A percentile compares a stretch with the other conserved stretches of the same genome.
Conservation (phyloP, 495 filamentous ascomycete species). For the Aspergillus panamensis region DNA sequence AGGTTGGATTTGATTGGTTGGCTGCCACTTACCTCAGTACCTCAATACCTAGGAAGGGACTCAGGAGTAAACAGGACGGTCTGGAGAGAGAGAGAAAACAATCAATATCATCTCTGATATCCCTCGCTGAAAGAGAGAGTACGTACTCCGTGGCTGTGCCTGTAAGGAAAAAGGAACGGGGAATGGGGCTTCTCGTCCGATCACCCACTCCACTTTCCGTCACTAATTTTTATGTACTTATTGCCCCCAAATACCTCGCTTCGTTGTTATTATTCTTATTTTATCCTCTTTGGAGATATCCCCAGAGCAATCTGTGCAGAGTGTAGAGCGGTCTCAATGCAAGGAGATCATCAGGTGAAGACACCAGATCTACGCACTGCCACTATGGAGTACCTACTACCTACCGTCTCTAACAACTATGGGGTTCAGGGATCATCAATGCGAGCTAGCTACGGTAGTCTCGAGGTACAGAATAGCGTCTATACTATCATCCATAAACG, state of each 20-base stretch:
- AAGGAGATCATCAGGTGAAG: background rate
- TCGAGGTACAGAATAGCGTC: too few species aligned
- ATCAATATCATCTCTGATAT: background rate
- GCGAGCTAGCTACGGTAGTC: too few species aligned
- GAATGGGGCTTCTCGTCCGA: background rate
- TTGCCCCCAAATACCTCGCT: background rate
- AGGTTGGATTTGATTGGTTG: constrained; percentile 3
- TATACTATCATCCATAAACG: too few species aligned
- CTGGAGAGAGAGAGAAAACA: background rate
- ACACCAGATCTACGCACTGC: background rate
- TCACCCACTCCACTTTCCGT: background rate
- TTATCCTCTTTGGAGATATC: background rate
- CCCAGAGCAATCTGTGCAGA: background rate
- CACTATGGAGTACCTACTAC: background rate
- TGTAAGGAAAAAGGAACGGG: constrained; percentile 12
- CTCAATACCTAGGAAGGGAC: background rate
- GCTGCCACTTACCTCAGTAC: background rate
- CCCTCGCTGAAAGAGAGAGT: background rate
- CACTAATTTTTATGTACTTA: background rate
- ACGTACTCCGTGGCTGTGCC: constrained; percentile 18
- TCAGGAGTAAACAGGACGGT: background rate
- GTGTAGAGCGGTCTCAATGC: background rate
- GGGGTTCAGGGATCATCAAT: too few species aligned
- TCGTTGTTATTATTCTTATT: background rate
- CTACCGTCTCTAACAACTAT: background rate